Evolutionary conservation across 2,329 filamentous ascomycete genomes (phyloP).

Genomic region (Paecilomyces niveus): DNA sequence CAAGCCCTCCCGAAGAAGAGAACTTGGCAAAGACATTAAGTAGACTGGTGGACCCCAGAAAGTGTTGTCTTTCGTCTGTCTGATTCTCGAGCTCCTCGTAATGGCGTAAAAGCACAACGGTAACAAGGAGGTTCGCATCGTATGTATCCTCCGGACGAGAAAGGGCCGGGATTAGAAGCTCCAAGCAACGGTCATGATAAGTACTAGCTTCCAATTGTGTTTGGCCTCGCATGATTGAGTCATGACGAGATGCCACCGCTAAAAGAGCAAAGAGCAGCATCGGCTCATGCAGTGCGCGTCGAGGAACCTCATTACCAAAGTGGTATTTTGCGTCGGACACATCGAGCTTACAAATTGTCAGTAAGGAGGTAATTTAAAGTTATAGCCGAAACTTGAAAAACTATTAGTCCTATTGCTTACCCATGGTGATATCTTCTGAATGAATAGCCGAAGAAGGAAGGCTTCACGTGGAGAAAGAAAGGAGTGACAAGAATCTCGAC

Average conservation of each 20-base stretch:
- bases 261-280: slow-evolving; percentile 43
- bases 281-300: slow-evolving; percentile 39
- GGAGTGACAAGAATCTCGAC: slow-evolving; percentile 2
- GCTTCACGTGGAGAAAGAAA: slow-evolving; percentile 23
- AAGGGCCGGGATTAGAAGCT: slow-evolving; percentile 41
- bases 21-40: slow-evolving; percentile 33
- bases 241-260: slow-evolving; percentile 40
- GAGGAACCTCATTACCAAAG: slow-evolving; percentile 42
- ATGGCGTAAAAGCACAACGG: slow-evolving; percentile 43
- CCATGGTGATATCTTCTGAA: slow-evolving; percentile 26
- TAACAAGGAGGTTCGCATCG: slow-evolving; percentile 42
- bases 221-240: slow-evolving; percentile 31
- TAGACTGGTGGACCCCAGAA: slow-evolving; percentile 32
- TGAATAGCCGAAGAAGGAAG: slow-evolving; percentile 25
- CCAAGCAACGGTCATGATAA: slow-evolving; percentile 41
- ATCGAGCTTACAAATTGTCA: slow-evolving; percentile 19
- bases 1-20: slow-evolving; percentile 32
- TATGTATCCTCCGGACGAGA: slow-evolving; percentile 36
- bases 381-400: neutral
- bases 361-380: neutral
- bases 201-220: slow-evolving; percentile 38
- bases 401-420: slow-evolving; percentile 10
- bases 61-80: slow-evolving; percentile 29
- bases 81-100: slow-evolving; percentile 39
- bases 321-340: slow-evolving; percentile 28